Percentiles rank a stretch among this genome's conserved stretches.
Evolutionary conservation across 2,329 filamentous ascomycete species (phyloP).

Genomic region (Chaetothyriales sp.): DNA sequence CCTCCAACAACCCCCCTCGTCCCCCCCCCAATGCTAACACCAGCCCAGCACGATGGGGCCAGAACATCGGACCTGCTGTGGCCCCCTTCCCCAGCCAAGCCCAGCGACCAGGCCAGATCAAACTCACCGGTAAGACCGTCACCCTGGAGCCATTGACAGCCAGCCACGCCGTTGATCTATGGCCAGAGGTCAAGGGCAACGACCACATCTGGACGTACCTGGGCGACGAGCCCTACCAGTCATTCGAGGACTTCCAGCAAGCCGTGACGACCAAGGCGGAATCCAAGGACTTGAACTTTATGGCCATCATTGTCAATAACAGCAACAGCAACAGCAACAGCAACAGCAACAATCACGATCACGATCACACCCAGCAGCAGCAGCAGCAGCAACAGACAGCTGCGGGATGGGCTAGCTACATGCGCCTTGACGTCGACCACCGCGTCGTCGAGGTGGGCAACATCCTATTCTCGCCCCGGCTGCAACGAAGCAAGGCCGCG

Average conservation of each 20-base stretch:
- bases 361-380: no score
- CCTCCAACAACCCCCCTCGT: no score
- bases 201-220: constrained; percentile 31
- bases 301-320: constrained; percentile 28
- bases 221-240: constrained; percentile 22
- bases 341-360: no score
- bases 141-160: constrained; percentile 18
- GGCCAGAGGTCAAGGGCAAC: constrained; percentile 17
- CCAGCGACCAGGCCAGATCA: constrained; percentile 4
- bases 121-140: constrained; percentile 18
- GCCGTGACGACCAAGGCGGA: constrained; percentile 16
- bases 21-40: no score
- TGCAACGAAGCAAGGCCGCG: constrained; percentile 40
- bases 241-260: constrained; percentile 20
- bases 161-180: constrained; percentile 22
- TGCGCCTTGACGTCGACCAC: constrained; percentile 21
- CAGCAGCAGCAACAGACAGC: no score
- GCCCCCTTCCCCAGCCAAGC: no score
- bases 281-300: constrained; percentile 29
- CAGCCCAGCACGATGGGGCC: constrained; percentile 2
- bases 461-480: constrained; percentile 34
- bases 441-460: constrained; percentile 43
- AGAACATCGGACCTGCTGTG: constrained; percentile 7
- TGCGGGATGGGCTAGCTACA: no score
- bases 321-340: constrained; percentile 10